phyloP scores from a whole-genome alignment of 2,329 filamentous ascomycete genomes.

The Pleoardoris graminearum region DNA sequence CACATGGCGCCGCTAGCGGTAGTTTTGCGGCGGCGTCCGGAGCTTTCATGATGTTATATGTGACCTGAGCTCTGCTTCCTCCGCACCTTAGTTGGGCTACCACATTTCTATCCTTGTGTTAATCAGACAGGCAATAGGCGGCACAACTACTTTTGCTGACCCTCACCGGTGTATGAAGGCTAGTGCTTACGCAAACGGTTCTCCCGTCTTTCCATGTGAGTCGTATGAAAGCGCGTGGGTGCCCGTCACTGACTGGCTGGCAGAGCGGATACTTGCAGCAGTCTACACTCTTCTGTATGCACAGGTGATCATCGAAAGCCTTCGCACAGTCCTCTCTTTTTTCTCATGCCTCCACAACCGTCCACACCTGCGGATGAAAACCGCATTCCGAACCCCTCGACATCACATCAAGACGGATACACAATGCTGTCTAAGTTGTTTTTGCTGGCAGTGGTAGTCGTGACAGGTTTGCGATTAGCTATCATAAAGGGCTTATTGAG shows the following conservation, averaged over 20 bases:
- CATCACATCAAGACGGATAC: slow-evolving; percentile 9
- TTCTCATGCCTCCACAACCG: slow-evolving; percentile 39
- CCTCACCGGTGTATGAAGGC: slow-evolving; percentile 28
- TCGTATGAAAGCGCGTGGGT: slow-evolving; percentile 37
- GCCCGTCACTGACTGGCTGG: slow-evolving; percentile 35
- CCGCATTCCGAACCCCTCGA: slow-evolving; percentile 17
- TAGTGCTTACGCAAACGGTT: slow-evolving; percentile 44
- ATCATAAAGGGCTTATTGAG: slow-evolving; percentile 16
- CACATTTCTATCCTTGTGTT: slow-evolving; percentile 39
- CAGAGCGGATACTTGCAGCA: slow-evolving; percentile 37
- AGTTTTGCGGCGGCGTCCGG: slow-evolving; percentile 18
- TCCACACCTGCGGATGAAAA: slow-evolving; percentile 18
- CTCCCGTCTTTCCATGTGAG: slow-evolving; percentile 37
- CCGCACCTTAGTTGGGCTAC: slow-evolving; percentile 14
- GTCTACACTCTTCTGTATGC: slow-evolving; percentile 29
- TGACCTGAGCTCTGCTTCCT: slow-evolving; percentile 25
- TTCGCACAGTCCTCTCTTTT: slow-evolving; percentile 13
- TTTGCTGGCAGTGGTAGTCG: slow-evolving; percentile 24
- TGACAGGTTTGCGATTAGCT: slow-evolving; percentile 20
- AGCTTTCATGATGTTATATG: slow-evolving; percentile 23
- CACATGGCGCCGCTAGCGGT: slow-evolving; percentile 12
- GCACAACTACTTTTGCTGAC: slow-evolving; percentile 36
- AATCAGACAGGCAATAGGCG: slow-evolving; percentile 31
- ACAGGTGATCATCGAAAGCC: slow-evolving; percentile 26
- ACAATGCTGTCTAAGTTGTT: slow-evolving; percentile 19